Percentiles rank a stretch among this genome's conserved stretches.
Conservation (phyloP, 2,329 filamentous ascomycete genomes). For the Alternaria dauci region DNA sequence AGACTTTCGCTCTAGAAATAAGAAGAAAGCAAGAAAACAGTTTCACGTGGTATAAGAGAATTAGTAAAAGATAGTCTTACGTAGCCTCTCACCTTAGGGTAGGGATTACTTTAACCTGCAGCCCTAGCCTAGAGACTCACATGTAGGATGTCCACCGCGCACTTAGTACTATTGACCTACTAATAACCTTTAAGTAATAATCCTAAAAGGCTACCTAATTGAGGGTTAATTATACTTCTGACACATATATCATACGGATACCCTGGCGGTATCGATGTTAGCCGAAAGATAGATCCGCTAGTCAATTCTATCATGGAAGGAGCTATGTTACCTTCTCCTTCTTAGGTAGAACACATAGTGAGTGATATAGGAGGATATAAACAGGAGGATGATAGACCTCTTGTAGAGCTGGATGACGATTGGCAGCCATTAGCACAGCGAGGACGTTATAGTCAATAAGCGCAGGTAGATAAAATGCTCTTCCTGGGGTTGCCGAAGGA, state of each 20-base stretch:
- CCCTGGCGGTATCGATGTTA: not conserved
- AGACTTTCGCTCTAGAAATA: not conserved
- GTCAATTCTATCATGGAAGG: constrained; percentile 5
- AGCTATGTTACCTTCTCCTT: not conserved
- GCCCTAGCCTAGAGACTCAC: constrained; percentile 5
- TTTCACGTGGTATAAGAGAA: constrained; percentile 10
- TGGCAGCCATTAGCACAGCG: constrained; percentile 2
- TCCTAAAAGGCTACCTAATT: constrained; percentile 4
- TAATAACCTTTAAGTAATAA: constrained; percentile 5
- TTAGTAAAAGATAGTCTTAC: constrained; percentile 13
- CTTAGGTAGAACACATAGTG: not conserved
- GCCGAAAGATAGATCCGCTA: not conserved
- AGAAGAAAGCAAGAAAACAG: constrained; percentile 5
- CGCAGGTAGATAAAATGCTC: not conserved
- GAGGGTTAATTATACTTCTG: constrained; percentile 3
- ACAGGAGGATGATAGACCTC: constrained; percentile 3
- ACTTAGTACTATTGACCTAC: constrained; percentile 1
- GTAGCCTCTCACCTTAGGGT: constrained; percentile 6
- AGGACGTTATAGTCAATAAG: not conserved
- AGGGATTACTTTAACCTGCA: constrained; percentile 9
- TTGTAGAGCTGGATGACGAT: constrained; percentile 2
- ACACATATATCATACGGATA: constrained; percentile 8
- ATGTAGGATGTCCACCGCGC: not conserved
- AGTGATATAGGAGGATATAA: constrained; percentile 9
- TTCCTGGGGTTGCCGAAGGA: constrained; percentile 1